These are phyloP conservation scores for Puccinellia tenuiflora DNA, from an alignment of 176 grass and related monocot species.

Conservation along the genomic window DNA sequence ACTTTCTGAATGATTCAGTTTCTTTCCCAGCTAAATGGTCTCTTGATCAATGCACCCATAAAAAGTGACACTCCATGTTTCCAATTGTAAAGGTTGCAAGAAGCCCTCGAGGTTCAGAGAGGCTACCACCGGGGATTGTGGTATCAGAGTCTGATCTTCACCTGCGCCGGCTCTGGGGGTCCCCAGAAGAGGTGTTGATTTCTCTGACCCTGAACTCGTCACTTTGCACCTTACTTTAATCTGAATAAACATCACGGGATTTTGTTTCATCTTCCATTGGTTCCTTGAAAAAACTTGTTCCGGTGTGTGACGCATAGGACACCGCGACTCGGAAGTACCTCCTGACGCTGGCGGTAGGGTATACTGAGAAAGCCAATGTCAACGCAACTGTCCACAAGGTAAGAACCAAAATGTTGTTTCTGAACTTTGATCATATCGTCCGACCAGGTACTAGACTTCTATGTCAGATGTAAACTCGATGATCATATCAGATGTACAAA, in stretches of 20 bases:
- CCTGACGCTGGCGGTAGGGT: not conserved
- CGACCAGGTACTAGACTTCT: not conserved
- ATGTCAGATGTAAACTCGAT: not conserved
- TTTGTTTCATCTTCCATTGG: not conserved
- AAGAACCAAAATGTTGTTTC: not conserved
- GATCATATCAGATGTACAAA: not conserved
- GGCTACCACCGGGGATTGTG: slow-evolving; percentile 43
- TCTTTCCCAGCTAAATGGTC: not conserved
- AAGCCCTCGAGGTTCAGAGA: slow-evolving; percentile 36
- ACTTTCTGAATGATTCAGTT: not conserved
- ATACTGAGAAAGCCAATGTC: not conserved
- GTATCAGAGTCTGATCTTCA: slow-evolving; percentile 44
- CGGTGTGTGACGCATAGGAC: not conserved
- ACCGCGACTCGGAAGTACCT: slow-evolving; percentile 4
- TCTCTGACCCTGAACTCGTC: not conserved
- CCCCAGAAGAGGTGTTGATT: slow-evolving; percentile 29
- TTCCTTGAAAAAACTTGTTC: not conserved
- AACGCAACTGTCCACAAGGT: slow-evolving; percentile 25
- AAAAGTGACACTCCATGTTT: not conserved
- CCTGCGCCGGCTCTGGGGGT: slow-evolving; percentile 47
- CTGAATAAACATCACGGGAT: not conserved
- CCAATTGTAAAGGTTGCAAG: not conserved
- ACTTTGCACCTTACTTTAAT: not conserved
- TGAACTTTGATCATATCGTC: not conserved
- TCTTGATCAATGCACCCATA: not conserved